Evolutionary conservation across 352 stramenopile genomes (phyloP).

Genomic region (Elongisporangium undulatum): DNA sequence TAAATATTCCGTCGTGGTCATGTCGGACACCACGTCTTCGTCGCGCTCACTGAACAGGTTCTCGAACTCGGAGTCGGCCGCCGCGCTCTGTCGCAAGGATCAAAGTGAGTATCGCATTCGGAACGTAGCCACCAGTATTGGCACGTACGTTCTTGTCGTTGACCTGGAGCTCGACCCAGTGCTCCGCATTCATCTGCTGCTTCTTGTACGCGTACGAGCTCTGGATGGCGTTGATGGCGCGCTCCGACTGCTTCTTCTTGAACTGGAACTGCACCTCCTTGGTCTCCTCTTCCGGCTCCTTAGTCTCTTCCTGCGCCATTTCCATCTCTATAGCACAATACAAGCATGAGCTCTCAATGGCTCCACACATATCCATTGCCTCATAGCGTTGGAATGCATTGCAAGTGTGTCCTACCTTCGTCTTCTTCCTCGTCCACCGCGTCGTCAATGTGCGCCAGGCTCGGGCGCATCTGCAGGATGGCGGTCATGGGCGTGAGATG

Average conservation of each 20-base stretch:
- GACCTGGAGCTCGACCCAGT: constrained; percentile 72
- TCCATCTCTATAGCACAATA: constrained; percentile 26
- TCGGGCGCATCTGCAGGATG: constrained; percentile 82
- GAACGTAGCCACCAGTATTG: neutral
- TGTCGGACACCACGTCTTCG: constrained; percentile 61
- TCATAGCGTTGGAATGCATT: too few species aligned
- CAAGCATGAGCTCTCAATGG: neutral
- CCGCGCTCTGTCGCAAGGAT: constrained; percentile 13
- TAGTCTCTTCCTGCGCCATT: constrained; percentile 46
- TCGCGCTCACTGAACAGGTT: constrained; percentile 82
- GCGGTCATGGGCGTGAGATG: constrained; percentile 66
- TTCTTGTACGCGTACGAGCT: constrained; percentile 85
- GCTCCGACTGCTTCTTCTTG: constrained; percentile 84
- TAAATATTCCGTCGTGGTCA: constrained; percentile 68
- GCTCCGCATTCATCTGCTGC: constrained; percentile 74
- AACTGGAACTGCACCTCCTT: constrained; percentile 88
- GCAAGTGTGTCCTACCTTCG: neutral
- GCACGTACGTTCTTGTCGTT: constrained; percentile 58
- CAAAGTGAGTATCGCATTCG: neutral
- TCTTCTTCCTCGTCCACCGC: constrained; percentile 63
- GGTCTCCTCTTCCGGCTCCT: constrained; percentile 42
- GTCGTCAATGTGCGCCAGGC: constrained; percentile 72
- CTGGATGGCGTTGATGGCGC: constrained; percentile 70
- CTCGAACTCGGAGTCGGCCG: constrained; percentile 71
- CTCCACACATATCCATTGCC: neutral